Percentiles rank a stretch among this genome's conserved stretches.
These are phyloP conservation scores for Fusarium sp. DNA, from an alignment of 2,329 filamentous ascomycete genomes.

Conservation along the genomic window DNA sequence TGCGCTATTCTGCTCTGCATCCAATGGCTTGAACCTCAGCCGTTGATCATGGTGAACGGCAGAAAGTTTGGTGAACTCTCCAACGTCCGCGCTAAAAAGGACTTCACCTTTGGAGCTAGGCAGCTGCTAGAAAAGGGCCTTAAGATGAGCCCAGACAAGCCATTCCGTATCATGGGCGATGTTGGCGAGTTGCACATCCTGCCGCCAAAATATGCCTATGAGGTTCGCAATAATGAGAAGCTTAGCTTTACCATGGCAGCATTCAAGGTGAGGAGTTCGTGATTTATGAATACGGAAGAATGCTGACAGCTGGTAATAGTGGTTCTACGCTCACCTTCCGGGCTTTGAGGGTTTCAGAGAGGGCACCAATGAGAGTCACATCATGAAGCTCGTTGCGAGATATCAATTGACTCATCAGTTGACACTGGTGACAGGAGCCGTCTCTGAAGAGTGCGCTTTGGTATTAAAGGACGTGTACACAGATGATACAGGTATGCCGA, in stretches of 20 bases:
- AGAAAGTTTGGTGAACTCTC: not conserved
- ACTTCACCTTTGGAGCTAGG: not conserved
- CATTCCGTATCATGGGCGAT: not conserved
- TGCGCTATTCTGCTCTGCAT: not conserved
- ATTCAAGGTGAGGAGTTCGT: not conserved
- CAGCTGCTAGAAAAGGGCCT: not conserved
- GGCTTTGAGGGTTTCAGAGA: not conserved
- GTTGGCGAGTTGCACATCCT: not conserved
- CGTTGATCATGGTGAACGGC: not conserved
- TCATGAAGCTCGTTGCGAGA: not conserved
- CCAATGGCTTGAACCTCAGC: not conserved
- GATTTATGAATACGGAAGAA: rapidly evolving
- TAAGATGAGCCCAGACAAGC: not conserved
- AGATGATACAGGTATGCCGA: rapidly evolving
- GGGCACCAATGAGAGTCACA: not conserved
- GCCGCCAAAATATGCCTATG: not conserved
- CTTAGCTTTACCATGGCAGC: not conserved
- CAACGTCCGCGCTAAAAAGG: not conserved
- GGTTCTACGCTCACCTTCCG: not conserved
- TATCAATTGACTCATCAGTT: not conserved
- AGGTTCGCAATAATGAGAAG: not conserved
- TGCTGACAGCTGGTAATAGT: rapidly evolving
- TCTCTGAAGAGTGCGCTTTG: not conserved
- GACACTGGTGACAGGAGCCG: not conserved
- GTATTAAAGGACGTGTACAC: not conserved